Conservation (phyloP, 2,329 filamentous ascomycete species). For the Scortechinia acanthostroma region DNA sequence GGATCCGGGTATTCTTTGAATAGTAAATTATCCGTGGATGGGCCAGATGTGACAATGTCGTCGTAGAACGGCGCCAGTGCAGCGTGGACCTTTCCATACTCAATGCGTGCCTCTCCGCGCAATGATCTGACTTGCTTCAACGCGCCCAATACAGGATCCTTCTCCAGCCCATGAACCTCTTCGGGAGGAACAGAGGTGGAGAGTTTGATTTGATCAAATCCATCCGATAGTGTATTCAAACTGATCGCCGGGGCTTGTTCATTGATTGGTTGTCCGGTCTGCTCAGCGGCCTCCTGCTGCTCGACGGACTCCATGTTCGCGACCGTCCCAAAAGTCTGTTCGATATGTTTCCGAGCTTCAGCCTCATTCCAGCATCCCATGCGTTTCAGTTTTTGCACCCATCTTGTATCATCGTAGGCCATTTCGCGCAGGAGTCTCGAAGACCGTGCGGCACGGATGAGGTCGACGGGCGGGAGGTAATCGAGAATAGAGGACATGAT, state of each 20-base stretch:
- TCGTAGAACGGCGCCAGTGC: constrained; percentile 82
- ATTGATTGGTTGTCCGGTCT: not conserved
- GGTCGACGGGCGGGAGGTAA: constrained; percentile 77
- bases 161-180: constrained; percentile 42
- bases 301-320: constrained; percentile 41
- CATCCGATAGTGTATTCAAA: not conserved
- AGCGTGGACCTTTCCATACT: constrained; percentile 87
- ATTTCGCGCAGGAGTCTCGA: constrained; percentile 89
- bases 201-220: constrained; percentile 11
- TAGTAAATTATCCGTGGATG: constrained; percentile 72
- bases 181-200: constrained; percentile 68
- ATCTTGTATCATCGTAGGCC: constrained; percentile 96
- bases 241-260: not conserved
- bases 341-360: constrained; percentile 75
- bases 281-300: constrained; percentile 10
- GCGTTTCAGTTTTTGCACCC: constrained; percentile 76
- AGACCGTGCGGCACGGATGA: constrained; percentile 76
- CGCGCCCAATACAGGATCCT: constrained; percentile 59
- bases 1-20: constrained; percentile 85
- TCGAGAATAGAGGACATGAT: constrained; percentile 83
- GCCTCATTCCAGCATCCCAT: constrained; percentile 90
- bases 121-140: constrained; percentile 70
- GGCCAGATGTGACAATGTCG: constrained; percentile 68
- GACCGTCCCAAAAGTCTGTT: constrained; percentile 58
- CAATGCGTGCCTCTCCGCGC: constrained; percentile 76